Base-by-base conservation (phyloP, 768 basidiomycete species). In the Xanthoconium stramineum region DNA sequence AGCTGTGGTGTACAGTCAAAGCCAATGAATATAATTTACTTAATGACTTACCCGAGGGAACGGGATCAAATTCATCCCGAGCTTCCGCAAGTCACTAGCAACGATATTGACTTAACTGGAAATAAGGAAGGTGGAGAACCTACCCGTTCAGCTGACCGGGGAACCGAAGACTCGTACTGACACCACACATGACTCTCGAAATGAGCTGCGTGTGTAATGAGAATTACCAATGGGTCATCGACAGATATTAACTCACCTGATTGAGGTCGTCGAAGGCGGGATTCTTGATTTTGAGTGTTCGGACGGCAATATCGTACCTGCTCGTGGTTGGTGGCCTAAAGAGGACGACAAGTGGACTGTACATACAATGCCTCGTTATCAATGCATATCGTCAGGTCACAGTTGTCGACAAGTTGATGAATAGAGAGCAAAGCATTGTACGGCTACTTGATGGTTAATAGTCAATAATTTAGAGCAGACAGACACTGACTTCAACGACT, bases 71-170 rank as follows among this genome's bases (percentile, higher is more conserved):
- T 98, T 98, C 83, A 96, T 87, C 47, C 84, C 91, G 44, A 98
- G 82, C 70, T 95, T 95, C 53, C 93, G 84, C 36, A 95, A 76
- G 66, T 95, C 93, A 44, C 89, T 91, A 4, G 53, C 19, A 42
- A 38, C 39, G 7, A 35, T 15, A 45, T 56, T 57, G 39, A 59
- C 52, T 35, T 65, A 43, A 32, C 6, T 13, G 50, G 12, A 9
- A 50, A 38, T 28, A 9, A 24, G 17, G 14, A 8, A 32, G 47
- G 37, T 14, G 19, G 5, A 7, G 49, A 19, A 68, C 82, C 12
- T 56, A 88, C 89, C 91, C 91, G 66, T 95, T 95, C 53, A 95
- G 75, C 70, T 94, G 93, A 32, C 93, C 93, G n/a, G 94, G 91
- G 79, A 95, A 94, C 39, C 93, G 87, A 55, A 95, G 76, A 64